Base-by-base conservation (phyloP, 2,329 filamentous ascomycete genomes). In the Didymella pinodella region DNA sequence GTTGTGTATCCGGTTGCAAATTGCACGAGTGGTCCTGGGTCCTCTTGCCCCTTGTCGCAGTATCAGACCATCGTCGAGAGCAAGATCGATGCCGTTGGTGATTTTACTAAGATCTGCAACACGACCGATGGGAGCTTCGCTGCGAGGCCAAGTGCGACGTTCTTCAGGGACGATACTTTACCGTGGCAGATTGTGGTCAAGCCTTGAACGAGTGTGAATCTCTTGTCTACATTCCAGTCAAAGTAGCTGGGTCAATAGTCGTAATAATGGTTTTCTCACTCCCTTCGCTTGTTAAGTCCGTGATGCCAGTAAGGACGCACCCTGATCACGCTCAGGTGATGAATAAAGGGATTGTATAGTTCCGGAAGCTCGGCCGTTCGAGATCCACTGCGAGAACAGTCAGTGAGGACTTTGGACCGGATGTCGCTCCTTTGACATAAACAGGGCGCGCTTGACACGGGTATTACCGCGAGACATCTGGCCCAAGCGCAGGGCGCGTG, bases 1-100 rank as follows among this genome's bases (percentile, higher is more conserved):
- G 84, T 84, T 7, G 82, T 89, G 3, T 89, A 89, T 67, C 85
- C 85, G 0, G 73, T 89, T 0, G 81, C 83, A 0, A 80, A 76
- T 0, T 89, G 86, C 73, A 78, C 81, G 61, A 78, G 77, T 61
- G 87, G 84, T 0, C 86, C 84, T 3, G 87, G 73, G 12, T 65
- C 63, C 7, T 74, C 71, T 5, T 74, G 73, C 32, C 74, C 78
- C 3, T 60, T 76, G 8, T 47, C 46, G 10, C 58, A 71, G 59
- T 76, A 75, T 40, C 67, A 73, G 38, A 44, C 43, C 31, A 79
- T 84, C 40, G 70, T 86, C 3, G 64, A 73, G 26, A 65, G 78
- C 32, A 84, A 84, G 74, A 59, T 70, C 16, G 55, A 77, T 48
- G 72, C 75, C 8, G 80, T 83, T 25, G 84, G 86, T 18, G 79